Base-by-base conservation (phyloP, 306 rosid genomes). In the Elaeagnus macrophylla region DNA sequence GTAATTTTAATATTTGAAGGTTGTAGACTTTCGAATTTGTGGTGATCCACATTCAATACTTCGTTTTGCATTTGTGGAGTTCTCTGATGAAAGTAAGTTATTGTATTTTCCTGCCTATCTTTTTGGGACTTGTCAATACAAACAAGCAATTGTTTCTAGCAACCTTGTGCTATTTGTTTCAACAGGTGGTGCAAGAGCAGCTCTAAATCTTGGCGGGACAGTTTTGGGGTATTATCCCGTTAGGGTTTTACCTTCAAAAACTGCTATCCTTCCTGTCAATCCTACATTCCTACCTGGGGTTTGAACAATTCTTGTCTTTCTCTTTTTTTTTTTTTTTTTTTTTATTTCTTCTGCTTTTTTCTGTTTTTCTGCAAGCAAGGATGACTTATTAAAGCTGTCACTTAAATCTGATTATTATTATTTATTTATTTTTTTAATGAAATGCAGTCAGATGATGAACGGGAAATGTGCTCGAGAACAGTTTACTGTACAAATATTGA, bases 11-110 rank as follows among this genome's bases (percentile, higher is more conserved):
- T 51, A 51, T 42, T 66, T 83, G 73, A 79, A 90, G 97, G 97
- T 90, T 53, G 82, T 81, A 39, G 97, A 90, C 67, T 90, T 95
- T 73, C 88, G 97, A 66, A 79, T 86, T 72, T 90, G 97, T 67
- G 95, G 97, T 13, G 97, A 90, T 59, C 95, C 97, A 6, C 97
- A 90, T 70, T 90, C 97, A 43, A 76, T 86, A 60, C 95, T 90
- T 54, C 97, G 97, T 70, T 90, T 90, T 81, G 97, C 97, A 50
- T 90, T 90, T 81, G 97, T 90, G 63, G 97, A 90, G 86, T 90
- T 90, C 60, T 62, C 94, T 63, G 94, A 86, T 83, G 95, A 86
- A 40, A 47, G 97, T 90, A 83, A 86, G 97, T 78, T 69, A 58
- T 63, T 16, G 48, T 3, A 37, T 32, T 62, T 54, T 43, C 17